These are phyloP conservation scores for Limonomyces culmigenus DNA, from an alignment of 1,284 basidiomycete species.

Conservation along the genomic window DNA sequence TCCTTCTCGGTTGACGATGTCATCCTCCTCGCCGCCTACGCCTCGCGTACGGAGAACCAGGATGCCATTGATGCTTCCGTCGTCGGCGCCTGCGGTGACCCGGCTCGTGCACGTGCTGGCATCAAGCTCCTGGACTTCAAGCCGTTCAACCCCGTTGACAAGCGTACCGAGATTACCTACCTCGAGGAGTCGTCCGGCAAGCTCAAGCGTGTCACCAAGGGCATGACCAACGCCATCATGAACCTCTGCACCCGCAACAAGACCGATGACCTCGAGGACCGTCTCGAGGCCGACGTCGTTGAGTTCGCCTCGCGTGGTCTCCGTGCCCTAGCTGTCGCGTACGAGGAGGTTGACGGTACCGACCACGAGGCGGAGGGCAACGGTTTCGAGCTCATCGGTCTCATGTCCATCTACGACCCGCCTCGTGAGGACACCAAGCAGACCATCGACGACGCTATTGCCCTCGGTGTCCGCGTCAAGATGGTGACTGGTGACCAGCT, in stretches of 20 bases:
- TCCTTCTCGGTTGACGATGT: conserved; percentile 82
- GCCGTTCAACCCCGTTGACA: conserved; percentile 98
- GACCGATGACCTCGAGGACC: conserved; percentile 80
- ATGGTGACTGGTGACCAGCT: conserved; percentile 99
- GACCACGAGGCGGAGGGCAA: conserved; percentile 76
- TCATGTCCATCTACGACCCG: conserved; percentile 95
- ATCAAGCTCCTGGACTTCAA: conserved; percentile 98
- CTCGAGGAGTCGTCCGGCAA: conserved; percentile 85
- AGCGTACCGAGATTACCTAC: conserved; percentile 98
- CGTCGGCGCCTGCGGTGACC: conserved; percentile 65
- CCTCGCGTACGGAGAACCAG: conserved; percentile 96
- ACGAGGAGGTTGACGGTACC: conserved; percentile 79
- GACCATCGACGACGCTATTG: conserved; percentile 93
- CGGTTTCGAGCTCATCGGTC: conserved; percentile 94
- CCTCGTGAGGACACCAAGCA: conserved; percentile 98
- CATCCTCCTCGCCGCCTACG: conserved; percentile 86
- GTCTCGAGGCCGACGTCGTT: conserved; percentile 87
- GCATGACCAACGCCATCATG: conserved; percentile 96
- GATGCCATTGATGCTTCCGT: conserved; percentile 92
- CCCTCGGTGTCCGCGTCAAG: conserved; percentile 96
- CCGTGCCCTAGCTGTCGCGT: conserved; percentile 92
- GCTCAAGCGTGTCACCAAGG: conserved; percentile 97
- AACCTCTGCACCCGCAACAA: conserved; percentile 96
- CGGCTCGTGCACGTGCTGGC: conserved; percentile 65
- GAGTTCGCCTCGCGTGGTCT: conserved; percentile 94